Conservation (phyloP, 2,329 filamentous ascomycete species). For the Diaporthe citrichinensis region DNA sequence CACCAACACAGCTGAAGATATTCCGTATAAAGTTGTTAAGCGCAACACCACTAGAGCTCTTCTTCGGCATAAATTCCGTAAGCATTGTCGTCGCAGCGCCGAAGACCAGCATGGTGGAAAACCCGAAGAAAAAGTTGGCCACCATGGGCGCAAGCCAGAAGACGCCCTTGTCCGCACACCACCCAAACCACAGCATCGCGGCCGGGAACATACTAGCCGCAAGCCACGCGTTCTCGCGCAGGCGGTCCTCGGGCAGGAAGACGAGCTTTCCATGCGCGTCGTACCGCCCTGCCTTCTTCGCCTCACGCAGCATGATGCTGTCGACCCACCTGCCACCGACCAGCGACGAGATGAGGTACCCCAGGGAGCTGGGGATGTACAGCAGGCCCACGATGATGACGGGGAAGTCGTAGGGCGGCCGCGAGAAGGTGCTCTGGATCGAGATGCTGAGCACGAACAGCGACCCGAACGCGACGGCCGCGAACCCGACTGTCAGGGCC, state of each 20-base stretch:
- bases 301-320: conserved; percentile 83
- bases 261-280: conserved; percentile 76
- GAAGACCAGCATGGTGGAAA: conserved; percentile 85
- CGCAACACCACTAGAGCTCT: conserved; percentile 80
- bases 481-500: conserved; percentile 79
- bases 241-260: conserved; percentile 83
- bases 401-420: conserved; percentile 76
- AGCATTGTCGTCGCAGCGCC: conserved; percentile 83
- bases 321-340: conserved; percentile 85
- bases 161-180: conserved; percentile 71
- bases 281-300: conserved; percentile 76
- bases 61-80: conserved; percentile 84
- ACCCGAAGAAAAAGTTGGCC: conserved; percentile 81
- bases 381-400: conserved; percentile 80
- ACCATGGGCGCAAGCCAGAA: conserved; percentile 65
- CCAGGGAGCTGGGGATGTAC: conserved; percentile 82
- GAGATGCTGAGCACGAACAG: conserved; percentile 86
- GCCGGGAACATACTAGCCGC: conserved; percentile 77
- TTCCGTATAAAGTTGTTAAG: conserved; percentile 87
- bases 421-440: conserved; percentile 78
- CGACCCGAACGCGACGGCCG: conserved; percentile 80
- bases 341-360: conserved; percentile 78
- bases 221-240: conserved; percentile 86
- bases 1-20: conserved; percentile 81
- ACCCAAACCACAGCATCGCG: conserved; percentile 80